Evolutionary conservation across 768 basidiomycete species (phyloP).

Genomic region (Leccinum arenicola): DNA sequence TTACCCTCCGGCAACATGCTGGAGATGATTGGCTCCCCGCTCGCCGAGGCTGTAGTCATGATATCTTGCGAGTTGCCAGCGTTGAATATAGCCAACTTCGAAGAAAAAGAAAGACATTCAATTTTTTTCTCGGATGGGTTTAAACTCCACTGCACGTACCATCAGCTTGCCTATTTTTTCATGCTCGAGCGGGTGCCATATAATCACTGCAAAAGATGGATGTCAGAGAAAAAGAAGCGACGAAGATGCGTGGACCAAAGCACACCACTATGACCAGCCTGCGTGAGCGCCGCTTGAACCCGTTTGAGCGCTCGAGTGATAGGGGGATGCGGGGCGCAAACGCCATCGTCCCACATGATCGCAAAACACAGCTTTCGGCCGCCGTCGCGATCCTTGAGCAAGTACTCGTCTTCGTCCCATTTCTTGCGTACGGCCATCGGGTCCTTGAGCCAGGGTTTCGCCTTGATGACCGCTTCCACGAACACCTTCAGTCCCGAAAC

Average conservation of each 20-base stretch:
- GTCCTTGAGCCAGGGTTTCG: slow-evolving; percentile 66
- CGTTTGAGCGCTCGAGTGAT: slow-evolving; percentile 56
- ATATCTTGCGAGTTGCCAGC: slow-evolving; percentile 52
- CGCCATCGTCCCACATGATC: slow-evolving; percentile 66
- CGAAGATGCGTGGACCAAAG: not conserved
- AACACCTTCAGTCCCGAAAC: slow-evolving; percentile 64
- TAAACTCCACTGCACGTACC: slow-evolving; percentile 34
- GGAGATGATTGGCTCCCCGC: slow-evolving; percentile 54
- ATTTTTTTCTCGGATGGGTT: not conserved
- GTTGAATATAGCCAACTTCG: slow-evolving; percentile 41
- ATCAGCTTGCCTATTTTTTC: slow-evolving; percentile 39
- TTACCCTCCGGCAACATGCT: slow-evolving; percentile 42
- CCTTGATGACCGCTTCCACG: slow-evolving; percentile 57
- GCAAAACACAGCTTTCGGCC: slow-evolving; percentile 54
- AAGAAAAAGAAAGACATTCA: not conserved
- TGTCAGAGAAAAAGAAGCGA: not conserved
- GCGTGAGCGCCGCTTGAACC: slow-evolving; percentile 52
- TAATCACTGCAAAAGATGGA: slow-evolving; percentile 47
- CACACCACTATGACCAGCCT: slow-evolving; percentile 65
- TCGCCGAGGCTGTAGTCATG: slow-evolving; percentile 30
- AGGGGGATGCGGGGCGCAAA: slow-evolving; percentile 63
- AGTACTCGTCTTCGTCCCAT: slow-evolving; percentile 62
- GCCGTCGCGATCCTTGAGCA: slow-evolving; percentile 53
- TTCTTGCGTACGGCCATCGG: slow-evolving; percentile 53
- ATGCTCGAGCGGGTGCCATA: slow-evolving; percentile 63